Conservation (phyloP, 129 eudicot species). For the Sambucus nigra region DNA sequence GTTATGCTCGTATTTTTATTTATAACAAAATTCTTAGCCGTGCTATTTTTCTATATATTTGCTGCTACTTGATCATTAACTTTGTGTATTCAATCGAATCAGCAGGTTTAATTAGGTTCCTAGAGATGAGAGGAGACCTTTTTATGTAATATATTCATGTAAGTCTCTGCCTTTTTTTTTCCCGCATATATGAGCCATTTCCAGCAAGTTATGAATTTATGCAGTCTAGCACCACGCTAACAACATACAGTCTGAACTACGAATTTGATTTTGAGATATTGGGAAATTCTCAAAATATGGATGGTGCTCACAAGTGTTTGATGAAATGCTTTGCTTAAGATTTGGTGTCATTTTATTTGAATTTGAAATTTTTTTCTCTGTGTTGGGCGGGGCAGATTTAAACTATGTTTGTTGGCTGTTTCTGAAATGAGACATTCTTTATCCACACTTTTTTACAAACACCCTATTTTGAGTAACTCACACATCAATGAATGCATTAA, state of each 20-base stretch:
- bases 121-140: background rate
- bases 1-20: background rate
- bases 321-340: background rate
- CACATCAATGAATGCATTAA: no score
- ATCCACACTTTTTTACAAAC: no score
- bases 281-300: background rate
- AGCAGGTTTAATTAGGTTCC: background rate
- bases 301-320: background rate
- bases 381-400: no score
- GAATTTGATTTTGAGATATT: background rate
- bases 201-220: background rate
- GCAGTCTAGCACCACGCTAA: background rate
- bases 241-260: no score
- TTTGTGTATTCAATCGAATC: background rate
- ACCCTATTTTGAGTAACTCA: no score
- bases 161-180: background rate
- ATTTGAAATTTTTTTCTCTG: no score
- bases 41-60: background rate
- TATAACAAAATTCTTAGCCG: background rate
- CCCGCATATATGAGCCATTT: no score
- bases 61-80: background rate
- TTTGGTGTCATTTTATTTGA: background rate
- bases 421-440: no score
- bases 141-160: background rate
- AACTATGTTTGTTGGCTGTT: no score